Conservation (phyloP, 345 rosid genomes). For the Chamaenerion angustifolium region DNA sequence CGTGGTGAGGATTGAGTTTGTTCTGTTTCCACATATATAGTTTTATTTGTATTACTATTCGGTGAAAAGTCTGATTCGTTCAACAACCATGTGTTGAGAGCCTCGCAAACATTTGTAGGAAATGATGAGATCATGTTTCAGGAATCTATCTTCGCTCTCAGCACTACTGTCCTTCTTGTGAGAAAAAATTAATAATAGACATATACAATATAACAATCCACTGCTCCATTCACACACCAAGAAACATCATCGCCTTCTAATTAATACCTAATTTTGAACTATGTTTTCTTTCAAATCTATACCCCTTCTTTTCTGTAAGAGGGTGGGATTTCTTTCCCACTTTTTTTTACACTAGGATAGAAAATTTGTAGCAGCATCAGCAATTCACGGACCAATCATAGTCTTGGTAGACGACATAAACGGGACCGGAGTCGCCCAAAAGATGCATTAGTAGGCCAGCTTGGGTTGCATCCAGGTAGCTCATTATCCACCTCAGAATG, state of each 20-base stretch:
- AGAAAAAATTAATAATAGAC: too few species aligned
- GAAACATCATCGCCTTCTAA: too few species aligned
- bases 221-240: too few species aligned
- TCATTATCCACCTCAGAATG: constrained; percentile 54
- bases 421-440: constrained; percentile 47
- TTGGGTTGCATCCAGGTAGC: constrained; percentile 52
- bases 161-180: too few species aligned
- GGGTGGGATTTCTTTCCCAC: neutral
- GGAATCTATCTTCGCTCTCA: too few species aligned
- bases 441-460: constrained; percentile 71
- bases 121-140: too few species aligned
- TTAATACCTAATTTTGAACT: too few species aligned
- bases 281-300: neutral
- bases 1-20: too few species aligned
- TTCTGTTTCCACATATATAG: neutral
- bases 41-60: neutral
- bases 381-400: constrained; percentile 74
- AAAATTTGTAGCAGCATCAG: constrained; percentile 7
- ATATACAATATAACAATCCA: too few species aligned
- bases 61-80: too few species aligned
- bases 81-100: too few species aligned
- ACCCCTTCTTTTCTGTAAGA: neutral
- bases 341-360: neutral
- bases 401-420: constrained; percentile 46
- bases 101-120: too few species aligned